phyloP scores from a whole-genome alignment of 345 rosid genomes.

The Syzygium aromaticum region DNA sequence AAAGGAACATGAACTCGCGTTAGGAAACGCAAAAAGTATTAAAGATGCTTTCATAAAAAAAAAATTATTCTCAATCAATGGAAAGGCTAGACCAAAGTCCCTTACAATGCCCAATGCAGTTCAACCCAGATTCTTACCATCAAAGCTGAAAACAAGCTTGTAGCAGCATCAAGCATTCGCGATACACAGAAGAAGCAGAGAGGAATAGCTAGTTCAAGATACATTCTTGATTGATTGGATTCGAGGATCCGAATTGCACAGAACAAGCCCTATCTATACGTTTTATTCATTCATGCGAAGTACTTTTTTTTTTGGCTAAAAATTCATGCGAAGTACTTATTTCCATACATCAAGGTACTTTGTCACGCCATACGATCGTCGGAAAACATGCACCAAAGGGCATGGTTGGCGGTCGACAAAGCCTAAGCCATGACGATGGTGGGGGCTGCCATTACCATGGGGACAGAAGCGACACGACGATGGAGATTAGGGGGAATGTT shows the following conservation, averaged over 20 bases:
- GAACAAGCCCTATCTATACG: neutral
- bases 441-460: neutral
- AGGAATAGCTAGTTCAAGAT: neutral
- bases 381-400: neutral
- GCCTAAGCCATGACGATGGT: too few relatives aligned
- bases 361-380: neutral
- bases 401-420: neutral
- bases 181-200: neutral
- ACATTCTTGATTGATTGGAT: too few relatives aligned
- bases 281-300: neutral
- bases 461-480: neutral
- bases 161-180: neutral
- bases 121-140: too few relatives aligned
- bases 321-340: neutral
- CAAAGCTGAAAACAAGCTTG: too few relatives aligned
- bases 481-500: neutral
- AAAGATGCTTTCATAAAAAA: too few relatives aligned
- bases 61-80: too few relatives aligned
- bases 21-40: too few relatives aligned
- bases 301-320: too few relatives aligned
- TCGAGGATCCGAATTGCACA: neutral
- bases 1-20: too few relatives aligned
- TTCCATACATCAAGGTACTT: neutral
- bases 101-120: too few relatives aligned
- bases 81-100: too few relatives aligned